Conservation (phyloP, 108 stramenopile genomes). For the Fragilaria radians region DNA sequence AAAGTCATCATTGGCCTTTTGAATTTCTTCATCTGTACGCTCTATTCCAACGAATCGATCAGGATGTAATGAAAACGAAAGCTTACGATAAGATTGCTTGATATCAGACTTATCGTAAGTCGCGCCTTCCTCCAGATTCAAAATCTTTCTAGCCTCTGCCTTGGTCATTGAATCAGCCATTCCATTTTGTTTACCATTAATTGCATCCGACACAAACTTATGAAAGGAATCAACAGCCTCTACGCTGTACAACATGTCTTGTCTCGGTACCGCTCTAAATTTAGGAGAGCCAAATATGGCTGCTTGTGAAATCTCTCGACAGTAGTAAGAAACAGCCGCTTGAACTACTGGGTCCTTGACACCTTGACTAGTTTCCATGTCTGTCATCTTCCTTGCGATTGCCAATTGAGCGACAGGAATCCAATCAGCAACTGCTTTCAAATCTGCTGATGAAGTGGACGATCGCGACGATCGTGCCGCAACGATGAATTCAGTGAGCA, state of each 20-base stretch:
- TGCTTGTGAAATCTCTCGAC: constrained; percentile 59
- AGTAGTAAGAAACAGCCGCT: constrained; percentile 63
- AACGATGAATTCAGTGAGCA: neutral
- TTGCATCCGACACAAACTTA: constrained; percentile 67
- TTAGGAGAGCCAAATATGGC: constrained; percentile 50
- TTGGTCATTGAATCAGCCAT: constrained; percentile 39
- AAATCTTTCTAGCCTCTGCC: constrained; percentile 44
- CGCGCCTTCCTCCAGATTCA: constrained; percentile 37
- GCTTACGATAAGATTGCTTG: constrained; percentile 59
- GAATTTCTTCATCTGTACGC: constrained; percentile 37
- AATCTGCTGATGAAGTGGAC: neutral
- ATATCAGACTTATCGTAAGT: constrained; percentile 32
- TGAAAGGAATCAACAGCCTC: constrained; percentile 63
- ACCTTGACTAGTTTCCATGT: constrained; percentile 25
- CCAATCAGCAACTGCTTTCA: constrained; percentile 55
- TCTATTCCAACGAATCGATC: constrained; percentile 53
- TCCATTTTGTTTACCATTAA: constrained; percentile 41
- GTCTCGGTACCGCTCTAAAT: constrained; percentile 49
- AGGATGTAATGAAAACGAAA: constrained; percentile 61
- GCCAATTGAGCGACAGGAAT: constrained; percentile 71
- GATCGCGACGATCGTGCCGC: neutral
- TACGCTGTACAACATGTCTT: constrained; percentile 57
- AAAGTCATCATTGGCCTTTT: constrained; percentile 35
- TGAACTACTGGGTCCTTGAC: constrained; percentile 25
- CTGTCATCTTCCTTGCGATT: constrained; percentile 30